Conservation (phyloP, 2,329 filamentous ascomycete species). For the Penicillium verrucosum region DNA sequence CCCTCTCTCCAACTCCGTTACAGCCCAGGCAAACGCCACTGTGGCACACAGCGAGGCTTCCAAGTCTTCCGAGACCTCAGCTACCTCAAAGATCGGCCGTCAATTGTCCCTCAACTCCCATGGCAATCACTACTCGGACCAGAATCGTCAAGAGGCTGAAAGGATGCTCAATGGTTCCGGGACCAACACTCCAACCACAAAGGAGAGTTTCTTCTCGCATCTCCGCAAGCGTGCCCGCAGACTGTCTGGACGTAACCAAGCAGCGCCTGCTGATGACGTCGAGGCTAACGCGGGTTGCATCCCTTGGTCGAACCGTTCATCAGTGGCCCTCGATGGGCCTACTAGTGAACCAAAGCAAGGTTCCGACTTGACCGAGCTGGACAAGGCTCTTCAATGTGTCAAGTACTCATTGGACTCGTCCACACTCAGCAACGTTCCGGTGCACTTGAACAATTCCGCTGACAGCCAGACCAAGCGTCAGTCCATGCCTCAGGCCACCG, state of each 20-base stretch:
- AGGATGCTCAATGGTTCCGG: slow-evolving; percentile 79
- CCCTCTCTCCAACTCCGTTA: slow-evolving; percentile 90
- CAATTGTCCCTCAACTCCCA: slow-evolving; percentile 90
- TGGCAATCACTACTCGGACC: slow-evolving; percentile 87
- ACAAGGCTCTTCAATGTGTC: slow-evolving; percentile 60
- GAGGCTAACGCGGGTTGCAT: slow-evolving; percentile 91
- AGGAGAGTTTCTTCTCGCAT: slow-evolving; percentile 98
- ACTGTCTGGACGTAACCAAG: slow-evolving; percentile 86
- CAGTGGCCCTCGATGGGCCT: slow-evolving; percentile 68
- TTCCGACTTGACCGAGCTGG: slow-evolving; percentile 58
- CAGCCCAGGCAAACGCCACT: slow-evolving; percentile 75
- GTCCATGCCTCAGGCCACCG: slow-evolving; percentile 38
- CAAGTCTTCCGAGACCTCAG: slow-evolving; percentile 27
- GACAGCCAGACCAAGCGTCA: slow-evolving; percentile 36
- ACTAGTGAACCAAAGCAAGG: slow-evolving; percentile 47
- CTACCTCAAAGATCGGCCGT: slow-evolving; percentile 84
- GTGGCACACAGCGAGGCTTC: slow-evolving; percentile 52
- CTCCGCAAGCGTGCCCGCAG: slow-evolving; percentile 87
- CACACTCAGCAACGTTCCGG: slow-evolving; percentile 37
- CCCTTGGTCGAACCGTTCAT: slow-evolving; percentile 84
- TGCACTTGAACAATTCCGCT: slow-evolving; percentile 33
- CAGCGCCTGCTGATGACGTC: slow-evolving; percentile 78
- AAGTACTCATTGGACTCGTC: slow-evolving; percentile 55
- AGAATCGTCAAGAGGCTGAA: slow-evolving; percentile 88
- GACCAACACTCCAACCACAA: slow-evolving; percentile 70